Evolutionary conservation across 2,329 filamentous ascomycete species (phyloP), one percentile per base, ranked within the genome.

Genomic region (Alternaria sp.): DNA sequence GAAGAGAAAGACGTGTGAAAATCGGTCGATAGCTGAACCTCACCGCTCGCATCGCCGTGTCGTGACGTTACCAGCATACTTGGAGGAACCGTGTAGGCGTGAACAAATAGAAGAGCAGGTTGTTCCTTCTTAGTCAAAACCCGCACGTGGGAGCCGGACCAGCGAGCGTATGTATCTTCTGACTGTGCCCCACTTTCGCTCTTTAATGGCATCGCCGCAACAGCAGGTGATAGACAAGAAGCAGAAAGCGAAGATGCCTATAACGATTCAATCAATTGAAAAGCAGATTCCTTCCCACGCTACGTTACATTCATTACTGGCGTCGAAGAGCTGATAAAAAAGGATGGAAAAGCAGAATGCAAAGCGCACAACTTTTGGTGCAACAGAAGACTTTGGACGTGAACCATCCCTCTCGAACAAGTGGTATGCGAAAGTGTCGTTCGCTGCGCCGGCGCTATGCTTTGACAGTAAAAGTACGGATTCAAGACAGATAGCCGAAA

Each of bases 221-320:
- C 13, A 21, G 5, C 28, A 45, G 26, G 10, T 32, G 4, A 56
- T 12, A n/a, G 17, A 32, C 25, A 9, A 23, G 7, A 23, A 32
- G 25, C 43, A 25, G 12, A 56, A 5, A 56, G 40, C 10, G 45
- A 45, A 50, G 45, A 36, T n/a, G n/a, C 59, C 36, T 55, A 25
- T 45, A 50, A 28, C 23, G 9, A 17, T 46, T 26, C 32, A 43
- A 59, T 36, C 17, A 25, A 13, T 36, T 52, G 9, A 56, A 43
- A 15, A 49, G 47, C 65, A 68, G 25, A 66, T 52, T 57, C 57
- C 68, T 63, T 64, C 70, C 69, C 69, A 70, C 67, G 69, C 69
- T 73, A 62, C 69, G 63, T 70, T 63, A 69, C 61, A 53, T 62
- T 71, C 68, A 51, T 71, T 58, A 71, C 67, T 67, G 55, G 60